Conservation (phyloP, 805 yeast genomes). For the Saccharomycopsis oosterbeekiorum region DNA sequence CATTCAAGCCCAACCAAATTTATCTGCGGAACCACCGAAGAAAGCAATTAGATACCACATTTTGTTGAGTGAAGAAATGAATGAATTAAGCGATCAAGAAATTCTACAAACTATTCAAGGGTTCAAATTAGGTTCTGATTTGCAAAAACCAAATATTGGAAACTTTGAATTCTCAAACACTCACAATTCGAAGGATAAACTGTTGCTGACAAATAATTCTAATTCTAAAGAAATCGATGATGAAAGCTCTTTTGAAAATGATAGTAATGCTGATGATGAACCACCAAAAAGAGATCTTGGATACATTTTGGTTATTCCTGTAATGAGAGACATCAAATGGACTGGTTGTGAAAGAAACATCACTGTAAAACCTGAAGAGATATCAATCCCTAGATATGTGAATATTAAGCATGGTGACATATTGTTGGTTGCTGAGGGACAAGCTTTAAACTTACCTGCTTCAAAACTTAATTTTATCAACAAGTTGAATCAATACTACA, state of each 20-base stretch:
- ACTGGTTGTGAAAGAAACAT: constrained; percentile 9
- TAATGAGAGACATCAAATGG: constrained; percentile 9
- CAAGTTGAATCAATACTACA: constrained; percentile 10
- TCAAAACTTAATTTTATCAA: constrained; percentile 9
- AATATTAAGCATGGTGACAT: constrained; percentile 10
- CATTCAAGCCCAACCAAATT: not conserved
- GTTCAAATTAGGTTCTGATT: constrained; percentile 43
- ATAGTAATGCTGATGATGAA: not conserved
- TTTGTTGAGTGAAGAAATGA: constrained; percentile 51
- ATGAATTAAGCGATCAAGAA: constrained; percentile 31
- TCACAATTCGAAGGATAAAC: not conserved
- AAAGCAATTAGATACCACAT: constrained; percentile 21
- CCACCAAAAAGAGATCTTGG: not conserved
- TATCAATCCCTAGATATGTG: constrained; percentile 9
- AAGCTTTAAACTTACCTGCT: constrained; percentile 6
- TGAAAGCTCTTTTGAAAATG: not conserved
- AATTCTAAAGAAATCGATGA: too few species aligned
- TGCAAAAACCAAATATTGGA: constrained; percentile 23
- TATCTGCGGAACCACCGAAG: not conserved
- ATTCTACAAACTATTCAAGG: constrained; percentile 37
- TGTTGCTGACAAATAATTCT: not conserved
- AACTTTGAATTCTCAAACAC: not conserved
- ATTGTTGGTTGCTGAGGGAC: constrained; percentile 12
- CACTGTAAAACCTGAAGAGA: not conserved
- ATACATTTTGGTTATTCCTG: constrained; percentile 13